These are phyloP conservation scores for Torulaspora microellipsoides DNA, from an alignment of 805 yeast species.

Conservation along the genomic window DNA sequence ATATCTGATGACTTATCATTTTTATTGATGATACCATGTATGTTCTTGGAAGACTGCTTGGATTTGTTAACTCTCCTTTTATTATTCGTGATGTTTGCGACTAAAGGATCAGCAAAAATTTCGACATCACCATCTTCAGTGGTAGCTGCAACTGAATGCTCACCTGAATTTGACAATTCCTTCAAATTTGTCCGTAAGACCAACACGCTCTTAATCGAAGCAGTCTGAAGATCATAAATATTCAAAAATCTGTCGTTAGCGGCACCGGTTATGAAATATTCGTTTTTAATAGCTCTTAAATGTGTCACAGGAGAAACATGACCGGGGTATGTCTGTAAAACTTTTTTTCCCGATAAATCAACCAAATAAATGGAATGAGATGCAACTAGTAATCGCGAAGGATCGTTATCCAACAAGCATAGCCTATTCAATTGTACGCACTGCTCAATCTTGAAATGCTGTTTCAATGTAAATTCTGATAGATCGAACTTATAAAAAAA, in stretches of 20 bases:
- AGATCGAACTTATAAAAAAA: slow-evolving; percentile 60
- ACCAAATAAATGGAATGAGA: slow-evolving; percentile 62
- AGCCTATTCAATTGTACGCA: slow-evolving; percentile 31
- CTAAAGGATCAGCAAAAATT: slow-evolving; percentile 57
- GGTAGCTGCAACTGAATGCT: slow-evolving; percentile 38
- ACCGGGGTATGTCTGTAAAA: slow-evolving; percentile 61
- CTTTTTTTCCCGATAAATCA: slow-evolving; percentile 38
- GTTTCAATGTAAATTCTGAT: slow-evolving; percentile 38
- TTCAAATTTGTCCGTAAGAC: slow-evolving; percentile 64
- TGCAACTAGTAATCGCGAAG: slow-evolving; percentile 50
- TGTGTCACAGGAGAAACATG: slow-evolving; percentile 66
- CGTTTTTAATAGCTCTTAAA: slow-evolving; percentile 34
- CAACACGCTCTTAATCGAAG: slow-evolving; percentile 50
- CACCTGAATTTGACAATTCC: slow-evolving; percentile 38
- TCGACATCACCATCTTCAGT: slow-evolving; percentile 77
- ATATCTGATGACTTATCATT: slow-evolving; percentile 1
- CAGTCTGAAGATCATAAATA: slow-evolving; percentile 42
- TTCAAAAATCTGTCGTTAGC: slow-evolving; percentile 78
- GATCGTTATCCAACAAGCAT: slow-evolving; percentile 22
- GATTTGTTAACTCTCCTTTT: slow-evolving; percentile 51
- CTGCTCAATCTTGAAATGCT: slow-evolving; percentile 40
- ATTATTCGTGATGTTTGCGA: slow-evolving; percentile 16
- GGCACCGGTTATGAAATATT: slow-evolving; percentile 65
- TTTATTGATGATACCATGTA: slow-evolving; percentile 22
- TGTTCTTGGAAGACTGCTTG: slow-evolving; percentile 43